A percentile compares a stretch with the other conserved stretches of the same genome.
Conservation (phyloP, 371 early-diverging fungal species). For the Mucor sp. region DNA sequence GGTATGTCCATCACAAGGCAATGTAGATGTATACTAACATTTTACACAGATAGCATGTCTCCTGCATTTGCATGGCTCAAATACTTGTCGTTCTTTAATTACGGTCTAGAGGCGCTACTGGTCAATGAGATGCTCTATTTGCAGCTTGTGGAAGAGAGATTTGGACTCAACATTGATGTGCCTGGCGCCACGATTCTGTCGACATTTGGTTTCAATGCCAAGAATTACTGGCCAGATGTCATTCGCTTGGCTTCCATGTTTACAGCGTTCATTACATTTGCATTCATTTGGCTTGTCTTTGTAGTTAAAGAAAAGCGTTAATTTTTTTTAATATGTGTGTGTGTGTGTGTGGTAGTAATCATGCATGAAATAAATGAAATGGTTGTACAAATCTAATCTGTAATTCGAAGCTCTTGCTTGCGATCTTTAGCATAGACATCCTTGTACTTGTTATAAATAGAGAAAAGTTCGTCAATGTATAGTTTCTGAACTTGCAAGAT, state of each 20-base stretch:
- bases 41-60: conserved; percentile 68
- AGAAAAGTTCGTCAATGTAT: conserved; percentile 64
- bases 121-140: conserved; percentile 85
- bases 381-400: conserved; percentile 34
- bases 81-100: conserved; percentile 84
- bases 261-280: conserved; percentile 64
- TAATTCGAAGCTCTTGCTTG: conserved; percentile 58
- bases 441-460: conserved; percentile 70
- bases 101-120: conserved; percentile 86
- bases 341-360: too few species aligned
- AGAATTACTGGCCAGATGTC: conserved; percentile 86
- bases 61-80: conserved; percentile 76
- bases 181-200: conserved; percentile 86
- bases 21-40: neutral
- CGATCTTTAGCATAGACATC: conserved; percentile 70
- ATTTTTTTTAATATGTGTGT: neutral
- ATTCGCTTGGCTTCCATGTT: conserved; percentile 65
- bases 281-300: conserved; percentile 79
- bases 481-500: conserved; percentile 60
- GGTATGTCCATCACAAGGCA: conserved; percentile 25
- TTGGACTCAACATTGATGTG: conserved; percentile 83
- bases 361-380: neutral
- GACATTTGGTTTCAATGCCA: conserved; percentile 89
- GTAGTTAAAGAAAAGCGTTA: conserved; percentile 85
- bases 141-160: conserved; percentile 78